Base-by-base conservation (phyloP, 352 stramenopile species). In the Peronospora farinosa region DNA sequence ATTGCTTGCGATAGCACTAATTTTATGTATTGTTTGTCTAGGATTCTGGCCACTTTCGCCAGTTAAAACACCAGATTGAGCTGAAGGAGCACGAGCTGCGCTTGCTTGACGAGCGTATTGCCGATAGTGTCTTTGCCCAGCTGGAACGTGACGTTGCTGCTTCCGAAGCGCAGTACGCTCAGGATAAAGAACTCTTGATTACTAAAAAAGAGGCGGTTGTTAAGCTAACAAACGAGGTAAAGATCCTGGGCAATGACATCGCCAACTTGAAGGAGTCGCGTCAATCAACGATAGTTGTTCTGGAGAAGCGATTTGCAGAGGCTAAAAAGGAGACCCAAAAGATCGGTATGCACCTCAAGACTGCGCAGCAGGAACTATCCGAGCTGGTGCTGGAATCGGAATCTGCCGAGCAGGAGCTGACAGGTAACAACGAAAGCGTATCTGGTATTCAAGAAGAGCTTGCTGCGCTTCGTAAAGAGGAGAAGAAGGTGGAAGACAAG, bases 21-120 rank as follows among this genome's bases (percentile, higher is more conserved):
- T n/a, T 39, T 42, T 2, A 15, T 54, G 7, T 46, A 37, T 42
- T 19, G 28, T 54, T 47, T 58, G 13, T 45, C 0, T 40, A 86
- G 67, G 81, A 94, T 62, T 72, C 74, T 12, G 69, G 79, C 12
- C 65, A 79, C 12, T 95, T 88, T 51, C 76, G 74, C 27, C 74
- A 84, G 16, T 47, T 92, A 16, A 83, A 72, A 23, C 74, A 91
- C 39, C 74, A 91, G 38, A 67, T 92, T 42, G 81, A 92, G 30
- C 57, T 95, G 17, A 95, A 95, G 50, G 68, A 88, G 40, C 84
- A 95, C 45, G 80, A 95, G 25, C 54, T 90, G 42, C 57, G 58
- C 25, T 58, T 95, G 51, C 65, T 95, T 3, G 77, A 89, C 12
- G 79, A 89, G 36, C 81, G 83, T 35, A 92, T 95, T 40, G 69